Evolutionary conservation across 352 stramenopile species (phyloP).

Genomic region (Phytopythium ostracodes): DNA sequence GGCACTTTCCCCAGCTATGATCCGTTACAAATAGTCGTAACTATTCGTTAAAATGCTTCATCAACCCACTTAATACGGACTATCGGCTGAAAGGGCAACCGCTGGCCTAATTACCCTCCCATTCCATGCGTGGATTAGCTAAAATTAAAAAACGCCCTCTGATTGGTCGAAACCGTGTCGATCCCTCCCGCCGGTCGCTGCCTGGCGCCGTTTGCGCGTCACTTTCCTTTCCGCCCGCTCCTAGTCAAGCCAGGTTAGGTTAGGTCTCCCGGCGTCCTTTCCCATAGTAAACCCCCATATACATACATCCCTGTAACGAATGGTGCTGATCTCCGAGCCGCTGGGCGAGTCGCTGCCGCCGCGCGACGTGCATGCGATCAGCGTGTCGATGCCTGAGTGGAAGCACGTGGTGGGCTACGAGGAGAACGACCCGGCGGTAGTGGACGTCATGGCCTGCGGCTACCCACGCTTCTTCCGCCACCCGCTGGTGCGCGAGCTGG

Average conservation of each 20-base stretch:
- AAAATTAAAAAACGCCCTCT: not conserved
- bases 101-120: not conserved
- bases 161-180: not conserved
- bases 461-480: slow-evolving; percentile 94
- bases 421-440: slow-evolving; percentile 63
- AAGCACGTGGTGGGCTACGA: slow-evolving; percentile 89
- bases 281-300: not conserved
- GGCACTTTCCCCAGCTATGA: not conserved
- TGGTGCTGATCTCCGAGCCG: slow-evolving; percentile 27
- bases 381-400: slow-evolving; percentile 83
- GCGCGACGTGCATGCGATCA: slow-evolving; percentile 64
- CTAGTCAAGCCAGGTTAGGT: not conserved
- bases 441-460: slow-evolving; percentile 75
- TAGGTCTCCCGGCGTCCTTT: not conserved
- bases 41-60: not conserved
- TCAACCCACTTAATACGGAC: not conserved
- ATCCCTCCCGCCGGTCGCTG: not conserved
- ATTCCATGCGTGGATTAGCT: not conserved
- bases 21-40: not conserved
- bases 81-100: not conserved
- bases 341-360: slow-evolving; percentile 76
- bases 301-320: not conserved
- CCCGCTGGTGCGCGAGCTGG: slow-evolving; percentile 73
- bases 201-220: not conserved
- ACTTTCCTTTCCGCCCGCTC: slow-evolving; percentile 1